phyloP scores from a whole-genome alignment of 305 asterid species.

The Petunia hybrid region DNA sequence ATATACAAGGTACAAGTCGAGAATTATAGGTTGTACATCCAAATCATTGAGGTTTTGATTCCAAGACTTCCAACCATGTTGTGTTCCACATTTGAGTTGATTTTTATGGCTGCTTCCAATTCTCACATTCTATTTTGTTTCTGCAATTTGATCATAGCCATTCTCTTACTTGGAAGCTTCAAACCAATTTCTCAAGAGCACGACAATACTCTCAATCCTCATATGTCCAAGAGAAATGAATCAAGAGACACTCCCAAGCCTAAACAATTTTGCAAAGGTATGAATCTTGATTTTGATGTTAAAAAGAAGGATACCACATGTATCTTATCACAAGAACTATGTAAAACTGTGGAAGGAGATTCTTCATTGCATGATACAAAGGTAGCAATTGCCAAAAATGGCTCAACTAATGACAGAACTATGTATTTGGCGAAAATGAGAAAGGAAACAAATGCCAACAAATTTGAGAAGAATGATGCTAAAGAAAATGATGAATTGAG shows the following conservation, averaged over 20 bases:
- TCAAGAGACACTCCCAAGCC: background rate
- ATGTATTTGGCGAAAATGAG: background rate
- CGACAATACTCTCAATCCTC: constrained; percentile 23
- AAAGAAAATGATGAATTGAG: constrained; percentile 73
- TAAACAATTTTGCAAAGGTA: constrained; percentile 5
- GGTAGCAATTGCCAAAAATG: constrained; percentile 19
- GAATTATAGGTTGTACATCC: background rate
- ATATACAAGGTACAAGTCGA: no score
- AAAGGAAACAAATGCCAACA: background rate
- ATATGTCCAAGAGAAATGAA: constrained; percentile 14
- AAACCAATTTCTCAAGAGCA: constrained; percentile 36
- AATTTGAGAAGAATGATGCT: constrained; percentile 38
- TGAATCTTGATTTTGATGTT: background rate
- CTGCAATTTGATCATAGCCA: constrained; percentile 67
- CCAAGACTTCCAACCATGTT: constrained; percentile 38
- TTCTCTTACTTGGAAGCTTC: constrained; percentile 58
- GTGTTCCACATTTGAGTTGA: constrained; percentile 53
- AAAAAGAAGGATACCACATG: background rate
- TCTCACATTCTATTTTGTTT: constrained; percentile 65
- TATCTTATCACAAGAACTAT: background rate
- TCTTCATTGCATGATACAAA: background rate
- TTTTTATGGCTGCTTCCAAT: constrained; percentile 59
- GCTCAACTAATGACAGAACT: constrained; percentile 36
- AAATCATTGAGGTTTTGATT: background rate
- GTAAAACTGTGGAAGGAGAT: background rate